Percentiles rank a stretch among this genome's conserved stretches.
Conservation (phyloP, 768 basidiomycete species). For the Agaricus subrufescens region DNA sequence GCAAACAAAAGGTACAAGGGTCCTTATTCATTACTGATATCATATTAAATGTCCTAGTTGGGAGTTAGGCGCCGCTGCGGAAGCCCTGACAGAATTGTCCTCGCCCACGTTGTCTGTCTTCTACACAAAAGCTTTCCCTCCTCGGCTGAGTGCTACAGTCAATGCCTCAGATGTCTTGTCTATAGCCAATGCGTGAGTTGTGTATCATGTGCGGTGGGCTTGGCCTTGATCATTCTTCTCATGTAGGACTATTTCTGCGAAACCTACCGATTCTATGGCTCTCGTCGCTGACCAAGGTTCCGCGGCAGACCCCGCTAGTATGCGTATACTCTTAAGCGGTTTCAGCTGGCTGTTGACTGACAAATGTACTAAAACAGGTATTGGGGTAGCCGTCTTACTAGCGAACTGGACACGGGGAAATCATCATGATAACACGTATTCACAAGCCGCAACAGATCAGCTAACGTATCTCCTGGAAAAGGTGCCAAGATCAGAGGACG, state of each 20-base stretch:
- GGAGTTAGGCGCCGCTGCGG: conserved; percentile 56
- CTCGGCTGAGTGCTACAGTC: conserved; percentile 22
- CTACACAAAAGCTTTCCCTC: conserved; percentile 33
- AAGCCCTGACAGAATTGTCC: conserved; percentile 50
- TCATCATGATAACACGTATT: conserved; percentile 27
- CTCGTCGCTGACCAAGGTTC: conserved; percentile 44
- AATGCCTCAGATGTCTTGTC: conserved; percentile 35
- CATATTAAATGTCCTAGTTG: conserved; percentile 32
- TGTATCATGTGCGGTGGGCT: neutral
- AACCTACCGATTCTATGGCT: conserved; percentile 30
- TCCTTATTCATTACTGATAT: neutral
- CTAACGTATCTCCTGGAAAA: conserved; percentile 41
- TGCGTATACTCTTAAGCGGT: conserved; percentile 12
- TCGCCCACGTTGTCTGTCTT: conserved; percentile 50
- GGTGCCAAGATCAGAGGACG: conserved; percentile 39
- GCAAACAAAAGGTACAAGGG: conserved; percentile 23
- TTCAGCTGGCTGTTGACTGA: conserved; percentile 2
- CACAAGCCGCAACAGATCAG: conserved; percentile 39
- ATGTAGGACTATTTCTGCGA: conserved; percentile 31
- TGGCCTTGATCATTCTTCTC: neutral
- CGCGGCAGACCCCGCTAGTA: conserved; percentile 59
- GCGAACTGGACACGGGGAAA: conserved; percentile 47
- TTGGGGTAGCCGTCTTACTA: conserved; percentile 48
- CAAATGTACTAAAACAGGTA: conserved; percentile 24
- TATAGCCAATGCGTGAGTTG: conserved; percentile 33